phyloP scores from a whole-genome alignment of 352 stramenopile genomes.

The Globisporangium paddicum region DNA sequence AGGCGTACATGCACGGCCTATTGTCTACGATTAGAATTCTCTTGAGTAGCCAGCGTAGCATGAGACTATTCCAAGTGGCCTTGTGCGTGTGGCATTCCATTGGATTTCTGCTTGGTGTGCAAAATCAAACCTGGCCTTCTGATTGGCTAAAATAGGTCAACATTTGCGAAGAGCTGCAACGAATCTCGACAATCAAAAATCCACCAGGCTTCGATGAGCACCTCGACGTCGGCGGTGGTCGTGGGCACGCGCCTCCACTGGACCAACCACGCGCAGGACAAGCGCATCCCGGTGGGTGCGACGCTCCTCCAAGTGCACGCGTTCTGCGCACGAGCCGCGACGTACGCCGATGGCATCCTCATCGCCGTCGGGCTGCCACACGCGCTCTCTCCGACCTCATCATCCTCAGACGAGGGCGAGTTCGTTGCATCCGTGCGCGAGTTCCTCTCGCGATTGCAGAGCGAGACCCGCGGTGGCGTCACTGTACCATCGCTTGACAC shows the following conservation, averaged over 20 bases:
- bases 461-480: slow-evolving; percentile 10
- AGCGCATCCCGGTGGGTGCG: slow-evolving; percentile 38
- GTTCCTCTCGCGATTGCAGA: slow-evolving; percentile 33
- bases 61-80: neutral
- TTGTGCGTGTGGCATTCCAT: neutral
- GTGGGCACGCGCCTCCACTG: slow-evolving; percentile 68
- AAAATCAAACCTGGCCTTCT: neutral
- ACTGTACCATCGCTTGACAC: neutral
- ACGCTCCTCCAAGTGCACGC: slow-evolving; percentile 37
- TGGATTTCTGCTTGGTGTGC: too few relatives aligned
- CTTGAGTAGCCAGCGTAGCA: too few relatives aligned
- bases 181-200: neutral
- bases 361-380: slow-evolving; percentile 50
- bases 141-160: neutral
- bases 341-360: slow-evolving; percentile 45
- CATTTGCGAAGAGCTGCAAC: neutral
- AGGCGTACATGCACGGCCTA: too few relatives aligned
- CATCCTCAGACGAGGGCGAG: slow-evolving; percentile 1
- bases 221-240: slow-evolving; percentile 16
- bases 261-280: slow-evolving; percentile 49
- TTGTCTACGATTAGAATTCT: too few relatives aligned
- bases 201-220: neutral
- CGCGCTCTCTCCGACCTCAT: neutral
- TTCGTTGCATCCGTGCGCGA: slow-evolving; percentile 41
- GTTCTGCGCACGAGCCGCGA: slow-evolving; percentile 45